Percentiles rank a stretch among this genome's conserved stretches.
Evolutionary conservation across 257 asterid species (phyloP).

Genomic region (Cinchona pubescens): DNA sequence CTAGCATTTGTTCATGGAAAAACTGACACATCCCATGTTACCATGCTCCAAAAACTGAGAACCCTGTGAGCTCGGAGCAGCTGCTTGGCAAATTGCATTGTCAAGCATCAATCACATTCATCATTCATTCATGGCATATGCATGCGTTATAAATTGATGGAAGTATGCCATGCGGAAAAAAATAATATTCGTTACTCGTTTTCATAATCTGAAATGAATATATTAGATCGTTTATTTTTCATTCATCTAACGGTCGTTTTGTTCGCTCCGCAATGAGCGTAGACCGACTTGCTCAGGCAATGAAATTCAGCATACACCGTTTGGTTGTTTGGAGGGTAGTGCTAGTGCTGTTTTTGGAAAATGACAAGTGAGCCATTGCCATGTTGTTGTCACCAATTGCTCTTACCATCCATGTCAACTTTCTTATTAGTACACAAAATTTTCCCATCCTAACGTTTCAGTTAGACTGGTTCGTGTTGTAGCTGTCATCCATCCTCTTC

Average conservation of each 20-base stretch:
- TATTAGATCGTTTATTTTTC: no score
- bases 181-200: no score
- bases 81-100: neutral
- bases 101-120: neutral
- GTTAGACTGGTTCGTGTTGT: neutral
- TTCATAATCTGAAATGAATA: no score
- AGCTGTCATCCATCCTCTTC: neutral
- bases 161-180: no score
- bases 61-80: neutral
- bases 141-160: no score
- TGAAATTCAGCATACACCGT: neutral
- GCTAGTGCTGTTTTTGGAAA: neutral
- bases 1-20: neutral
- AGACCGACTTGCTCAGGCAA: no score
- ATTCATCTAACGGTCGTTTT: no score
- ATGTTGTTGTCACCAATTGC: neutral
- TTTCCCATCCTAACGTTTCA: neutral
- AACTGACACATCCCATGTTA: constrained; percentile 11
- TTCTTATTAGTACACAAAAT: neutral
- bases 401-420: neutral
- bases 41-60: neutral
- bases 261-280: no score
- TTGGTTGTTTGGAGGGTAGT: neutral
- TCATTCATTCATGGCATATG: neutral
- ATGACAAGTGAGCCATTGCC: neutral